These are phyloP conservation scores for Laburnicola sp. DNA, from an alignment of 2,329 filamentous ascomycete genomes.

Conservation along the genomic window DNA sequence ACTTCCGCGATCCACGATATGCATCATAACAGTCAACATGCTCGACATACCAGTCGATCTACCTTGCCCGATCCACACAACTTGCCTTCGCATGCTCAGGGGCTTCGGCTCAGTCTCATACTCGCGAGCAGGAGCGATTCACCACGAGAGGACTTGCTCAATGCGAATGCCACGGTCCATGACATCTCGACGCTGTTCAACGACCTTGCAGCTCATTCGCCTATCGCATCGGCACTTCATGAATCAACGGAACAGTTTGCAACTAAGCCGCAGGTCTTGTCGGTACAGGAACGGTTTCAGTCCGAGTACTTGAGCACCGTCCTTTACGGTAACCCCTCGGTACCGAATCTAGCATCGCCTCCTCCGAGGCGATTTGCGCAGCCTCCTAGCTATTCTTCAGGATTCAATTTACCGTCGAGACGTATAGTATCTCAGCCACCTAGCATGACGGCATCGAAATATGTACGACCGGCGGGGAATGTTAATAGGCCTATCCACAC, in stretches of 20 bases:
- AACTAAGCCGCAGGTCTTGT: background rate
- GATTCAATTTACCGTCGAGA: background rate
- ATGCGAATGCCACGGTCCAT: background rate
- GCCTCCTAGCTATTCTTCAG: background rate
- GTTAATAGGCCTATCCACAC: background rate
- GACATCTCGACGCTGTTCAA: conserved; percentile 3
- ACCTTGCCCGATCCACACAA: background rate
- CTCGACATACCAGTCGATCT: background rate
- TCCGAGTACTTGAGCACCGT: conserved; percentile 31
- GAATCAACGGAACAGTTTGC: conserved; percentile 1
- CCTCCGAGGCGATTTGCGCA: conserved; percentile 8
- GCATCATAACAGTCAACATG: background rate
- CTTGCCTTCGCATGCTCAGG: background rate
- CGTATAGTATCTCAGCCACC: background rate
- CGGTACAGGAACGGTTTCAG: conserved; percentile 26
- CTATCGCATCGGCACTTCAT: background rate
- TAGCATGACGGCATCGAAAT: background rate
- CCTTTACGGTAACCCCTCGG: conserved; percentile 21
- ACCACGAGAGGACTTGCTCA: background rate
- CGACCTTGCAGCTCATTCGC: conserved; percentile 1
- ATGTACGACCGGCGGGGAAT: background rate
- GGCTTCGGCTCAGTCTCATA: background rate
- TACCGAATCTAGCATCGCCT: background rate
- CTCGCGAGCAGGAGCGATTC: background rate
- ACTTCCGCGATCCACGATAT: background rate